A percentile compares a stretch with the other conserved stretches of the same genome.
These are phyloP conservation scores for Gynochthodes officinalis DNA, from an alignment of 257 asterid genomes.

Conservation along the genomic window DNA sequence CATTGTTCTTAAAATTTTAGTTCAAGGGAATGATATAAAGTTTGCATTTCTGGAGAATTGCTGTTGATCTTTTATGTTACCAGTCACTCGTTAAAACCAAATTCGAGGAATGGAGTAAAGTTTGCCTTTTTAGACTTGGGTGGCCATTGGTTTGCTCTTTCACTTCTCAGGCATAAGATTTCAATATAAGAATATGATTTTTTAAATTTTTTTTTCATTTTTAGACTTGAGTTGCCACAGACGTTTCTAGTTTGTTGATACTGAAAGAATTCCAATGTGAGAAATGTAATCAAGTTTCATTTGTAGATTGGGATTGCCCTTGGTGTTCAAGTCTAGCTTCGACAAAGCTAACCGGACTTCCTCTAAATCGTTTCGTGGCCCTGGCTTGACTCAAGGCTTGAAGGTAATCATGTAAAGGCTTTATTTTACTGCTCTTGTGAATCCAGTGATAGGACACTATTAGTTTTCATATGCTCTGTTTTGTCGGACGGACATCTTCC, in stretches of 20 bases:
- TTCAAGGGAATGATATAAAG: neutral
- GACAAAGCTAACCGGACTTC: slow-evolving; percentile 90
- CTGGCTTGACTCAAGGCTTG: slow-evolving; percentile 76
- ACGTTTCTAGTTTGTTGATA: neutral
- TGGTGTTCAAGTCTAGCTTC: slow-evolving; percentile 83
- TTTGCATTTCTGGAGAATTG: neutral
- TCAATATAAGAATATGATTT: neutral
- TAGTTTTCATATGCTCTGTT: neutral
- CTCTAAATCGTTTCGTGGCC: slow-evolving; percentile 87
- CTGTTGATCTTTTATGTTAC: neutral
- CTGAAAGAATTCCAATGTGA: neutral
- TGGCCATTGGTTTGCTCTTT: neutral
- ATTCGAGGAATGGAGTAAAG: neutral
- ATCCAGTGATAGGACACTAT: neutral
- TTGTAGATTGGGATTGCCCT: slow-evolving; percentile 58
- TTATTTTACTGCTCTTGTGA: neutral
- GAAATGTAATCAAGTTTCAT: neutral
- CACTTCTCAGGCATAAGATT: neutral
- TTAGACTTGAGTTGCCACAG: slow-evolving; percentile 28
- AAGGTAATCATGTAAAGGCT: slow-evolving; percentile 36
- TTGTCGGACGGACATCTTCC: neutral
- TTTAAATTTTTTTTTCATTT: neutral
- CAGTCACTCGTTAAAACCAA: neutral
- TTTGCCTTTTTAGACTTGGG: neutral
- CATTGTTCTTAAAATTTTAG: neutral